A percentile compares a stretch with the other conserved stretches of the same genome.
Evolutionary conservation across 2,329 filamentous ascomycete species (phyloP).

Genomic region (Aureobasidium sp.): DNA sequence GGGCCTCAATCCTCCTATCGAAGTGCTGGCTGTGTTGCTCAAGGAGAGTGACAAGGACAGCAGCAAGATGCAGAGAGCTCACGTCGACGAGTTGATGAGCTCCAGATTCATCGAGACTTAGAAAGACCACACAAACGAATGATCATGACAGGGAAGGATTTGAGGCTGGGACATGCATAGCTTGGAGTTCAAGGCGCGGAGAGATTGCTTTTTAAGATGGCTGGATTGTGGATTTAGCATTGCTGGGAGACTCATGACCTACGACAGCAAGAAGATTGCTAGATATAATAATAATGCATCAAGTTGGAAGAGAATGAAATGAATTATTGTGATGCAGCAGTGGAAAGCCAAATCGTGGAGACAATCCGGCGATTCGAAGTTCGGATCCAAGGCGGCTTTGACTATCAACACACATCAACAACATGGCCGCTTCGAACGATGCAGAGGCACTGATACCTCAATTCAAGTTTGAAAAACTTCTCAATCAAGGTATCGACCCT

Average conservation of each 20-base stretch:
- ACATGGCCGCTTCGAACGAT: neutral
- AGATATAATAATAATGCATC: neutral
- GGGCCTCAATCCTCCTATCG: constrained; percentile 79
- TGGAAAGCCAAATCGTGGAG: neutral
- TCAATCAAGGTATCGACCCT: constrained; percentile 13
- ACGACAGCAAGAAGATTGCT: neutral
- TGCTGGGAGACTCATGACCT: too few species aligned
- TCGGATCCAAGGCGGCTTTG: neutral
- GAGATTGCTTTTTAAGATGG: neutral
- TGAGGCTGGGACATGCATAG: neutral
- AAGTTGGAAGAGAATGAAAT: neutral
- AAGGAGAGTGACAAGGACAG: constrained; percentile 55
- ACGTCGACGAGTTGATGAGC: constrained; percentile 61
- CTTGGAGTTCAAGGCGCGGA: neutral
- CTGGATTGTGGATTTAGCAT: neutral
- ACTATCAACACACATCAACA: neutral
- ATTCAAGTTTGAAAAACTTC: constrained; percentile 14
- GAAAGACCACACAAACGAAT: constrained; percentile 10
- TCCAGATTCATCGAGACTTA: constrained; percentile 34
- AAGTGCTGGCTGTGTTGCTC: constrained; percentile 78
- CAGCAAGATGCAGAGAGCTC: constrained; percentile 52
- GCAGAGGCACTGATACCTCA: constrained; percentile 14
- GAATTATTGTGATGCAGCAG: too few species aligned
- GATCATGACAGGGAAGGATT: neutral
- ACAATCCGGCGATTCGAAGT: neutral